Percentiles rank a stretch among this genome's conserved stretches.
These are phyloP conservation scores for Fusarium protoensiforme DNA, from an alignment of 2,329 filamentous ascomycete genomes.

Conservation along the genomic window DNA sequence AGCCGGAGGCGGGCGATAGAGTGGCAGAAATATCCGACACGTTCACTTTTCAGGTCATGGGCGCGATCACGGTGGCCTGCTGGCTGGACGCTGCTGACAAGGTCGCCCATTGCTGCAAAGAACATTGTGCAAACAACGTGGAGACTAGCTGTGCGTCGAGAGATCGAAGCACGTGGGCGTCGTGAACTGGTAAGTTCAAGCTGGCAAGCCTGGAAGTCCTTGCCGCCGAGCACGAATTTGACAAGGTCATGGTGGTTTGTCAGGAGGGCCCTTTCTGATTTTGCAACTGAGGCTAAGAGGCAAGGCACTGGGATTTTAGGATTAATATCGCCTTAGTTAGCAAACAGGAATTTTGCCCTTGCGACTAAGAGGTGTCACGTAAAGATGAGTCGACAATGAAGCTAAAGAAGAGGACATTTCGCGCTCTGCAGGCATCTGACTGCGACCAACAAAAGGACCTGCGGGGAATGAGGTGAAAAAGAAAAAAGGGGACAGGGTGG, in stretches of 20 bases:
- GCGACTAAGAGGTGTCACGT: slow-evolving; percentile 74
- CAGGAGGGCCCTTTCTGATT: not conserved
- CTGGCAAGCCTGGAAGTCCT: not conserved
- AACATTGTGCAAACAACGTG: slow-evolving; percentile 7
- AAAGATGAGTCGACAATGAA: slow-evolving; percentile 50
- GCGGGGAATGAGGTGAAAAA: not conserved
- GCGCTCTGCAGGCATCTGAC: not conserved
- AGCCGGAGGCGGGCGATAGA: not conserved
- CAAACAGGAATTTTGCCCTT: slow-evolving; percentile 62
- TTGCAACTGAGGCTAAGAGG: not conserved
- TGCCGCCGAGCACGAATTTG: slow-evolving; percentile 6
- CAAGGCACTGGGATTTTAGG: slow-evolving; percentile 4
- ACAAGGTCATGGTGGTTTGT: slow-evolving; percentile 15
- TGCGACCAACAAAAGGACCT: not conserved
- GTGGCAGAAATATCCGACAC: not conserved
- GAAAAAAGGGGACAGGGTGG: not conserved
- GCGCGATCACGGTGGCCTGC: not conserved
- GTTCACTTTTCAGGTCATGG: not conserved
- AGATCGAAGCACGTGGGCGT: not conserved
- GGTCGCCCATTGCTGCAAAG: not conserved
- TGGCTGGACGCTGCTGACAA: slow-evolving; percentile 1
- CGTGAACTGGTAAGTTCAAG: not conserved
- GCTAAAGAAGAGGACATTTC: not conserved
- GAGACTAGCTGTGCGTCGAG: slow-evolving; percentile 22
- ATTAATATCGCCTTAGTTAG: slow-evolving; percentile 25